A percentile compares a stretch with the other conserved stretches of the same genome.
phyloP scores from a whole-genome alignment of 148 eudicot species.

The Dysphania ambrosioides region DNA sequence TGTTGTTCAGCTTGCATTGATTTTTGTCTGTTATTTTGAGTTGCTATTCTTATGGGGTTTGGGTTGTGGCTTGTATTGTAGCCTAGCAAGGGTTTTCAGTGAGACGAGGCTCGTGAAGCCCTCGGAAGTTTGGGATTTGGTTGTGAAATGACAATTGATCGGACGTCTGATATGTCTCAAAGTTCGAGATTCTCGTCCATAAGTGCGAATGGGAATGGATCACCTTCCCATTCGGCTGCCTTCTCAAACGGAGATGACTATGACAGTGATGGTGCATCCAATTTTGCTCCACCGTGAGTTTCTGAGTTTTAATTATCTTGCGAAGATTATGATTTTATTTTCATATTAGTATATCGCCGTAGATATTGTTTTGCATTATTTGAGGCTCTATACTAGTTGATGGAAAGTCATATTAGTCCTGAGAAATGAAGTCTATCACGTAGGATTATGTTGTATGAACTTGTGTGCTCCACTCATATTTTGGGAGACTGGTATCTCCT shows the following conservation, averaged over 20 bases:
- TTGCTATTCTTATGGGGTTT: constrained; percentile 3
- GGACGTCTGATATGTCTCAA: constrained; percentile 56
- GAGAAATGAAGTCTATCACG: background rate
- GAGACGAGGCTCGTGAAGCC: constrained; percentile 15
- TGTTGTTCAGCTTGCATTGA: constrained; percentile 6
- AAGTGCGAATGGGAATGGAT: constrained; percentile 66
- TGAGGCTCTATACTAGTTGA: background rate
- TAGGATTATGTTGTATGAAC: constrained; percentile 8
- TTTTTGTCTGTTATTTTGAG: constrained; percentile 18
- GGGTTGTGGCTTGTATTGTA: constrained; percentile 18
- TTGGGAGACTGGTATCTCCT: background rate
- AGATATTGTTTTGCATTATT: background rate
- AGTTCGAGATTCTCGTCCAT: constrained; percentile 62
- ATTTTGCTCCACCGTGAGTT: constrained; percentile 90
- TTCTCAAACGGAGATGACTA: constrained; percentile 78
- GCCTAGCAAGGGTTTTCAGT: constrained; percentile 7
- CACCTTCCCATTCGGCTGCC: constrained; percentile 60
- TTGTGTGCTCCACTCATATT: constrained; percentile 3
- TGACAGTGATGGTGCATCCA: constrained; percentile 83
- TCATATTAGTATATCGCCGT: background rate
- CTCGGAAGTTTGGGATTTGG: constrained; percentile 2
- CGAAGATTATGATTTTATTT: background rate
- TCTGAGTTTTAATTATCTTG: constrained; percentile 14
- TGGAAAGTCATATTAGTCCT: background rate
- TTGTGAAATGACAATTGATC: constrained; percentile 52